These are phyloP conservation scores for Chytridiales sp. DNA, from an alignment of 371 early-diverging fungal genomes.

Conservation along the genomic window DNA sequence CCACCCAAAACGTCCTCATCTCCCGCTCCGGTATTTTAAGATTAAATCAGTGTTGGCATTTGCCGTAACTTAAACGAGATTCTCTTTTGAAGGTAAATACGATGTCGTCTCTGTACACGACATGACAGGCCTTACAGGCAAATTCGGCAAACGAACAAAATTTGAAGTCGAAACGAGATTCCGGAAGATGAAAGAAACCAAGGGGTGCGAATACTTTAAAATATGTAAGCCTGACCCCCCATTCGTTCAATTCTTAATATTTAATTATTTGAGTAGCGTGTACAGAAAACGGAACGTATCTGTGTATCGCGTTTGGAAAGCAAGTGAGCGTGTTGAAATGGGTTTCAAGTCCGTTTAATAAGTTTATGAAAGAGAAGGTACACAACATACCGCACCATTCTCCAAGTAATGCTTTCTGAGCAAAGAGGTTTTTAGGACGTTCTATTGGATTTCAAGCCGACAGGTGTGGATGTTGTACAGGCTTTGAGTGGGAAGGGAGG, in stretches of 20 bases:
- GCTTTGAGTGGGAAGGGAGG: conserved; percentile 6
- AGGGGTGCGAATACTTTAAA: conserved; percentile 46
- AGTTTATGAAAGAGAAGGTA: conserved; percentile 53
- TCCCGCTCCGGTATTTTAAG: conserved; percentile 46
- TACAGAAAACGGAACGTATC: conserved; percentile 33
- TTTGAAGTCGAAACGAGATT: conserved; percentile 56
- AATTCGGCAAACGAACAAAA: conserved; percentile 33
- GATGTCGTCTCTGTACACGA: conserved; percentile 51
- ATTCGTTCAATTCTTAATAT: neutral
- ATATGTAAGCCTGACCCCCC: conserved; percentile 29
- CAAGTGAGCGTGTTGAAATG: conserved; percentile 47
- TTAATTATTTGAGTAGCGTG: conserved; percentile 17
- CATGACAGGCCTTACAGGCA: conserved; percentile 17
- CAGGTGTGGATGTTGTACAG: conserved; percentile 35
- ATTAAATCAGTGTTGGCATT: neutral
- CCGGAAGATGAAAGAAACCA: conserved; percentile 54
- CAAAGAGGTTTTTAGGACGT: conserved; percentile 21
- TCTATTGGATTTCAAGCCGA: conserved; percentile 26
- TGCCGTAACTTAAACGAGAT: neutral
- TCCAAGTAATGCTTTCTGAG: neutral
- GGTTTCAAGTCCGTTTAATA: conserved; percentile 53
- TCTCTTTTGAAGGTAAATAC: conserved; percentile 38
- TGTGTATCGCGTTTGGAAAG: conserved; percentile 41
- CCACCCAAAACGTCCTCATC: conserved; percentile 42
- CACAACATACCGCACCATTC: too few species aligned